phyloP scores from a whole-genome alignment of 2,329 filamentous ascomycete species.

The Neonectria hederae region DNA sequence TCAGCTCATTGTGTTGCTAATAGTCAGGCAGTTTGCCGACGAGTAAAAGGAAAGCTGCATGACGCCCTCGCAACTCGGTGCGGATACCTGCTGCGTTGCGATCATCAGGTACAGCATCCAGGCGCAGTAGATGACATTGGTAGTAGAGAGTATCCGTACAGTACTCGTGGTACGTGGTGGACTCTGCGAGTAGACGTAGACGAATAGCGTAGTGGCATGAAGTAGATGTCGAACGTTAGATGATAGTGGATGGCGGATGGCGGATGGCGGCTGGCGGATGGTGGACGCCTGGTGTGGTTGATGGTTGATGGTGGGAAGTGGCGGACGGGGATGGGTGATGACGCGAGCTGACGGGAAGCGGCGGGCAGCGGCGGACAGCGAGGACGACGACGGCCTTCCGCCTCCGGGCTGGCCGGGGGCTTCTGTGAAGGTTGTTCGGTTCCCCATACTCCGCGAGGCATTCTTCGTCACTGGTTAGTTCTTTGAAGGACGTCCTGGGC shows the following conservation, averaged over 20 bases:
- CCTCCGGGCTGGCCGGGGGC: constrained; percentile 21
- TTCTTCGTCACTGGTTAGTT: background rate
- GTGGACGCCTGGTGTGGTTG: background rate
- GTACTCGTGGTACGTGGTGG: background rate
- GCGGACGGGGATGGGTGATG: background rate
- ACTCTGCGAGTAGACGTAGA: background rate
- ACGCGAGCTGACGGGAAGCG: constrained; percentile 34
- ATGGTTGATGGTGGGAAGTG: background rate
- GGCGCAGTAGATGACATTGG: background rate
- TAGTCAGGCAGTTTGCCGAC: constrained; percentile 1
- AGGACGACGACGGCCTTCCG: constrained; percentile 22
- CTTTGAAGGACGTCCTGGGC: background rate
- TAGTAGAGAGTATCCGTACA: background rate
- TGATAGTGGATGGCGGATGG: background rate
- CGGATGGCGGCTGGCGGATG: background rate
- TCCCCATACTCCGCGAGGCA: constrained; percentile 17
- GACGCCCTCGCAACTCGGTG: background rate
- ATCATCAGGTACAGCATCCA: background rate
- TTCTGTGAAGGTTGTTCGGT: constrained; percentile 7
- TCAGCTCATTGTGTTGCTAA: constrained; percentile 6
- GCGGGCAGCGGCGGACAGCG: constrained; percentile 39
- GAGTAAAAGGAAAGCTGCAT: constrained; percentile 20
- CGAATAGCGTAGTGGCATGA: background rate
- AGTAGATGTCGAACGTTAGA: constrained; percentile 1
- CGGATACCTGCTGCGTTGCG: background rate